A percentile compares a stretch with the other conserved stretches of the same genome.
Conservation (phyloP, 2,329 filamentous ascomycete genomes). For the Cercospora canescens region DNA sequence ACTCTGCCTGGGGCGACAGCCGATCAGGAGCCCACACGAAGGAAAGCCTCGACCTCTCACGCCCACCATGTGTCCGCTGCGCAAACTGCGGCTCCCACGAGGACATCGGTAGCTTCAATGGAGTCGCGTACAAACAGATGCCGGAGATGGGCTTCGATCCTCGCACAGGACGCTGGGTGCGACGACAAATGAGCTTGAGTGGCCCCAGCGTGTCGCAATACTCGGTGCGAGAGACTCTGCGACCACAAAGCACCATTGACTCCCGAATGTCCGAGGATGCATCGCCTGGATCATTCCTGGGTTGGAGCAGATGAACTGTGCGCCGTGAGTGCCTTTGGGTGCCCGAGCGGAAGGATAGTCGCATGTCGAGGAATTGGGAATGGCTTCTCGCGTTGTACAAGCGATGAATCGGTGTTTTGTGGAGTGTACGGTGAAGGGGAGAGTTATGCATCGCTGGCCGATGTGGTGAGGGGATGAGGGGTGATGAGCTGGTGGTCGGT, state of each 20-base stretch:
- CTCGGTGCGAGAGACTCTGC: slow-evolving; percentile 4
- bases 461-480: background rate
- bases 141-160: slow-evolving; percentile 9
- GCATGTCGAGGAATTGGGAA: slow-evolving; percentile 4
- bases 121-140: background rate
- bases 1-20: slow-evolving; percentile 8
- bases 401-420: background rate
- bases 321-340: background rate
- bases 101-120: background rate
- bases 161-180: background rate
- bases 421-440: background rate
- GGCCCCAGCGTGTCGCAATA: slow-evolving; percentile 7
- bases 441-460: background rate
- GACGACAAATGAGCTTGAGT: slow-evolving; percentile 2
- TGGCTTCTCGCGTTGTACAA: slow-evolving; percentile 2
- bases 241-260: slow-evolving; percentile 6
- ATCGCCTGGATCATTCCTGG: background rate
- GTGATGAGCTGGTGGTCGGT: background rate
- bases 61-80: slow-evolving; percentile 1
- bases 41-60: slow-evolving; percentile 3
- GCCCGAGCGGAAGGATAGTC: background rate
- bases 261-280: slow-evolving; percentile 4
- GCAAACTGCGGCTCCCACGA: slow-evolving; percentile 3
- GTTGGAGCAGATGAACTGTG: background rate
- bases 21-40: background rate